A percentile compares a stretch with the other conserved stretches of the same genome.
Evolutionary conservation across 208 protist genomes (phyloP).

Genomic region (Leishmania major): DNA sequence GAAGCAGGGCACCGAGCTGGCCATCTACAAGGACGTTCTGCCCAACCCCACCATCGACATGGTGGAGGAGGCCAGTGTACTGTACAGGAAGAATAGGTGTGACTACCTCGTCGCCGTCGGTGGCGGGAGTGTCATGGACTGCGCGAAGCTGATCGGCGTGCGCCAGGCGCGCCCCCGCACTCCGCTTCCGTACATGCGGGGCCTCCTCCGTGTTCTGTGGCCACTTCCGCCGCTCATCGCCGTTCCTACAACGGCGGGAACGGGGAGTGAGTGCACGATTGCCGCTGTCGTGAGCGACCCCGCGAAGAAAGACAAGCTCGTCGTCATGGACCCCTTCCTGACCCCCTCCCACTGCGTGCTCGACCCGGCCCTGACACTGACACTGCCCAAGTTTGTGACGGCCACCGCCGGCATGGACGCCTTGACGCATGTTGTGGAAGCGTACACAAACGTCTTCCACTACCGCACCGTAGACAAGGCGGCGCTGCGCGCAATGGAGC

Average conservation of each 20-base stretch:
- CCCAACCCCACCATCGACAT: slow-evolving; percentile 56
- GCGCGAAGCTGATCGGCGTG: slow-evolving; percentile 79
- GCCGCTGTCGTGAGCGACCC: slow-evolving; percentile 71
- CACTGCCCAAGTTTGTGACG: slow-evolving; percentile 73
- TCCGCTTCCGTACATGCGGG: slow-evolving; percentile 45
- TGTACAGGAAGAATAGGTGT: slow-evolving; percentile 47
- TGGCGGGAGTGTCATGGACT: slow-evolving; percentile 87
- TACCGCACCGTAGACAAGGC: slow-evolving; percentile 46
- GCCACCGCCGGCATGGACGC: slow-evolving; percentile 87
- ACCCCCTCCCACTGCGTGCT: slow-evolving; percentile 72
- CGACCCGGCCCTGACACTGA: slow-evolving; percentile 74
- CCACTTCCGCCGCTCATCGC: slow-evolving; percentile 54
- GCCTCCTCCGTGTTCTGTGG: slow-evolving; percentile 50
- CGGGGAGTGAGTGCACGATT: slow-evolving; percentile 87
- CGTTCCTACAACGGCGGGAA: slow-evolving; percentile 88
- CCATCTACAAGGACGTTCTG: slow-evolving; percentile 51
- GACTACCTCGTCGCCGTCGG: slow-evolving; percentile 81
- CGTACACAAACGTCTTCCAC: slow-evolving; percentile 66
- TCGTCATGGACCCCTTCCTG: slow-evolving; percentile 64
- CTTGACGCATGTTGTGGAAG: slow-evolving; percentile 83
- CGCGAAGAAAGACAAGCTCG: slow-evolving; percentile 59
- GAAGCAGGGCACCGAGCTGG: slow-evolving; percentile 33
- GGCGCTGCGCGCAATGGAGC: slow-evolving; percentile 42
- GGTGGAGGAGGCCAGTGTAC: slow-evolving; percentile 37
- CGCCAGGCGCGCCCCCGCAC: slow-evolving; percentile 55